These are phyloP conservation scores for Passalora sequoiae DNA, from an alignment of 2,329 filamentous ascomycete genomes.

Conservation along the genomic window DNA sequence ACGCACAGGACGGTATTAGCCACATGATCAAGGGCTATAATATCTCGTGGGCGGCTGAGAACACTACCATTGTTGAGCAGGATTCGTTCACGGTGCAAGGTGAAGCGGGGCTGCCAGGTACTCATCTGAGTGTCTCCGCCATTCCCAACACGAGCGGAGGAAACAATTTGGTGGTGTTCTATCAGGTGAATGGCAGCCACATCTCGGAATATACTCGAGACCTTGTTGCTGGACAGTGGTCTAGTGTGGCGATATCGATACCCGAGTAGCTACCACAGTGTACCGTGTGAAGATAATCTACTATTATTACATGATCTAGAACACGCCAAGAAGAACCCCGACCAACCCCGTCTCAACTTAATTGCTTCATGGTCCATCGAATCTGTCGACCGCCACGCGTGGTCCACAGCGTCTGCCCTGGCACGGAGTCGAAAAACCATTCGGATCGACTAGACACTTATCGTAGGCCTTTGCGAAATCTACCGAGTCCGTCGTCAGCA, in stretches of 20 bases:
- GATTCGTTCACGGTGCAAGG: conserved; percentile 35
- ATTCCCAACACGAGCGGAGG: conserved; percentile 31
- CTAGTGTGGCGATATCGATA: conserved; percentile 19
- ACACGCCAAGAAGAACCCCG: no score
- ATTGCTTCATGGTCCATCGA: no score
- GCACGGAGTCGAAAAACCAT: no score
- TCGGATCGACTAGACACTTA: no score
- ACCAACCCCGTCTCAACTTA: no score
- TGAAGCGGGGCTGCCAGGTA: conserved; percentile 35
- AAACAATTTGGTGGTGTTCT: conserved; percentile 32
- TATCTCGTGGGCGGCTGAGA: conserved; percentile 37
- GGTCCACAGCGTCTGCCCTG: no score
- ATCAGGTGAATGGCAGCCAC: conserved; percentile 30
- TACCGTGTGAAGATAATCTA: no score
- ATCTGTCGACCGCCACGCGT: no score
- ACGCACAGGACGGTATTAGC: conserved; percentile 36
- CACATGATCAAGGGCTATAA: conserved; percentile 38
- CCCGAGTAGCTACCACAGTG: no score
- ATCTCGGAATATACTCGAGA: conserved; percentile 30
- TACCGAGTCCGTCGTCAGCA: no score
- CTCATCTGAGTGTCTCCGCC: conserved; percentile 38
- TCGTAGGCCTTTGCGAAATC: no score
- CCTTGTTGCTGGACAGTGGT: conserved; percentile 30
- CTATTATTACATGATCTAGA: no score
- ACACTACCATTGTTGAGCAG: conserved; percentile 31